Evolutionary conservation across 2,329 filamentous ascomycete species (phyloP), one percentile per base, ranked within the genome.

Genomic region (Trichoderma atrobrunneum): DNA sequence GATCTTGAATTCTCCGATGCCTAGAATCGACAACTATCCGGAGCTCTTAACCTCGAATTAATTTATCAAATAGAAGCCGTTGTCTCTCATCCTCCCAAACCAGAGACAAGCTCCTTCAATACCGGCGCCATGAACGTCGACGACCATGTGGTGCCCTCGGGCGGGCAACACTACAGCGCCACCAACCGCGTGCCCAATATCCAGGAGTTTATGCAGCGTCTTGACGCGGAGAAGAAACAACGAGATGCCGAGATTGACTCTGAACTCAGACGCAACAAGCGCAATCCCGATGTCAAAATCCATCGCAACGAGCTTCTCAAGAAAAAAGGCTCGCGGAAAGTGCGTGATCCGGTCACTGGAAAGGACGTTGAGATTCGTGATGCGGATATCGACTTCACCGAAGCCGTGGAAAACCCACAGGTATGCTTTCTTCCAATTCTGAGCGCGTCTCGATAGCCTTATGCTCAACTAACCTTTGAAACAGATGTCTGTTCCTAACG

Each of bases 281-380:
- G 78, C 61, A 73, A 77, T 28, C 80, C 75, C 72, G 82, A 85
- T 43, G 81, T 82, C 18, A 78, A 81, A 51, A 82, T 85, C 14
- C 86, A 90, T 73, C 80, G 82, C 34, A 80, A 82, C 16, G 78
- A 83, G 0, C 76, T 79, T 51, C 78, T 75, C 54, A 82, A 82
- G 64, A 83, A 76, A 59, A 82, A 83, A 63, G 80, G 84, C 71
- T 90, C 94, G 43, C 94, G 93, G 21, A 84, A 81, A 8, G 95
- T 97, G 59, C 94, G 92, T 1, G 95, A 98, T 79, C 95, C 95
- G 0, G 93, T 93, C 0, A 98, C 95, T 0, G 94, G 94, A 24
- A 92, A 90, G 66, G 87, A 97, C 75, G 92, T 98, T 24, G 88
- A 92, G 74, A 97, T 98, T 74, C 92, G 94, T 76, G 93, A 97